Percentiles rank a stretch among this genome's conserved stretches.
Evolutionary conservation across 2,329 filamentous ascomycete species (phyloP).

Genomic region (Diplodia sapinea): DNA sequence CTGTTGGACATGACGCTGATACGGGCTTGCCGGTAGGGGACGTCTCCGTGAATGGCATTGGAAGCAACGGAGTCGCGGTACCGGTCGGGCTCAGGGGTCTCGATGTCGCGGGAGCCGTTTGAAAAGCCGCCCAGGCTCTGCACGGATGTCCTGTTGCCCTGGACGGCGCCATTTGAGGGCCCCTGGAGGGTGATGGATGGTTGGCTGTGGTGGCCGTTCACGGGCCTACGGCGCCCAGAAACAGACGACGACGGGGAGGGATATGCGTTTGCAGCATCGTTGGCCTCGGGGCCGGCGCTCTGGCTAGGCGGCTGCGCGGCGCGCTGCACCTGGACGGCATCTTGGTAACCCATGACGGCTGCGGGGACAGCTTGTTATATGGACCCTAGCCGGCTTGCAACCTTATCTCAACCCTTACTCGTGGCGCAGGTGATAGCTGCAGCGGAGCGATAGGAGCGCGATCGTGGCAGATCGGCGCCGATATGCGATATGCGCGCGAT

Average conservation of each 20-base stretch:
- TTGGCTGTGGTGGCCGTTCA: slow-evolving; percentile 31
- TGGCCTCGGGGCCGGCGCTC: slow-evolving; percentile 32
- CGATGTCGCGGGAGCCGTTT: slow-evolving; percentile 43
- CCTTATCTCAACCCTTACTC: slow-evolving; percentile 30
- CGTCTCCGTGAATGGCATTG: slow-evolving; percentile 12
- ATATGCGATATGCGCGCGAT: slow-evolving; percentile 24
- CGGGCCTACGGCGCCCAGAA: slow-evolving; percentile 27
- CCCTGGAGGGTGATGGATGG: slow-evolving; percentile 36
- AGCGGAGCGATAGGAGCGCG: slow-evolving; percentile 14
- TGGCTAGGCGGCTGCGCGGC: slow-evolving; percentile 19
- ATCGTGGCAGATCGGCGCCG: slow-evolving; percentile 24
- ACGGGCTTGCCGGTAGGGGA: slow-evolving; percentile 8
- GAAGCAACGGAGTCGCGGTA: slow-evolving; percentile 25
- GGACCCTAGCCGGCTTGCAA: slow-evolving; percentile 27
- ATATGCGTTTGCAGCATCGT: slow-evolving; percentile 37
- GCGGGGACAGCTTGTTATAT: slow-evolving; percentile 8
- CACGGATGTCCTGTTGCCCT: slow-evolving; percentile 42
- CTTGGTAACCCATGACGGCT: slow-evolving; percentile 39
- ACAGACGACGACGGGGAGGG: slow-evolving; percentile 36
- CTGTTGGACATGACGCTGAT: slow-evolving; percentile 27
- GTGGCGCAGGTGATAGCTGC: slow-evolving; percentile 20
- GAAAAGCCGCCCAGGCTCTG: slow-evolving; percentile 42
- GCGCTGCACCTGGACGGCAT: slow-evolving; percentile 37
- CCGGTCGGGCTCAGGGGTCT: slow-evolving; percentile 37
- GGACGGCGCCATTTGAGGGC: slow-evolving; percentile 40